Conservation (phyloP, 371 early-diverging fungal genomes). For the Mortierella sp. region DNA sequence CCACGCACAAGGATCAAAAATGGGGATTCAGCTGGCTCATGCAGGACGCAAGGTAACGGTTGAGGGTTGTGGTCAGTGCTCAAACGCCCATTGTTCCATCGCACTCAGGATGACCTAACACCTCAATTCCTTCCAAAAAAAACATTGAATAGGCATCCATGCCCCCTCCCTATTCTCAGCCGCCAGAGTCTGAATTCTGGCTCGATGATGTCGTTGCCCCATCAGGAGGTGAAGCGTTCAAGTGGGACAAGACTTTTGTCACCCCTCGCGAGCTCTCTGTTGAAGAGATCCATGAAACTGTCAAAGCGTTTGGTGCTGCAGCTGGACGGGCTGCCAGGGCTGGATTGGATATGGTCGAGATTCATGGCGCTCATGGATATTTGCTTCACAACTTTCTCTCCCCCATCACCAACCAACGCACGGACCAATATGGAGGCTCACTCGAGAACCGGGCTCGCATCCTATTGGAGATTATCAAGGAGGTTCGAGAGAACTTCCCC, state of each 20-base stretch:
- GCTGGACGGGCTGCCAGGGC: constrained; percentile 78
- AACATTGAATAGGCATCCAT: constrained; percentile 57
- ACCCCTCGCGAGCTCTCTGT: constrained; percentile 69
- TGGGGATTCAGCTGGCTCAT: constrained; percentile 86
- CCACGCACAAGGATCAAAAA: constrained; percentile 69
- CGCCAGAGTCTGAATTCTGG: constrained; percentile 77
- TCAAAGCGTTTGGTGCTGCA: constrained; percentile 74
- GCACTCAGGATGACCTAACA: too few species aligned
- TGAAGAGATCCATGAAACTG: constrained; percentile 69
- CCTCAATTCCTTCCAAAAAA: constrained; percentile 7
- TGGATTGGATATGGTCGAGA: constrained; percentile 88
- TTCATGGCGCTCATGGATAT: constrained; percentile 85
- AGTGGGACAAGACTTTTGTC: constrained; percentile 56
- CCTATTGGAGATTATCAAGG: constrained; percentile 69
- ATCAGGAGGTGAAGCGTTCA: constrained; percentile 59
- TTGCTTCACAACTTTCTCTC: constrained; percentile 83
- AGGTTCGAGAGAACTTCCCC: constrained; percentile 79
- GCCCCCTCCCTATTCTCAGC: constrained; percentile 53
- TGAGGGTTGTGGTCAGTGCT: too few species aligned
- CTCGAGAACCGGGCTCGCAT: constrained; percentile 83
- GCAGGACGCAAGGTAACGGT: constrained; percentile 80
- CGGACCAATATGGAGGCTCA: constrained; percentile 85
- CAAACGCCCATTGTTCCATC: too few species aligned
- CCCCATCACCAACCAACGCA: constrained; percentile 82
- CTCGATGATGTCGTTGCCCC: constrained; percentile 80